Percentiles rank a stretch among this genome's conserved stretches.
These are phyloP conservation scores for Daldinia concentrica DNA, from an alignment of 495 filamentous ascomycete genomes.

Conservation along the genomic window DNA sequence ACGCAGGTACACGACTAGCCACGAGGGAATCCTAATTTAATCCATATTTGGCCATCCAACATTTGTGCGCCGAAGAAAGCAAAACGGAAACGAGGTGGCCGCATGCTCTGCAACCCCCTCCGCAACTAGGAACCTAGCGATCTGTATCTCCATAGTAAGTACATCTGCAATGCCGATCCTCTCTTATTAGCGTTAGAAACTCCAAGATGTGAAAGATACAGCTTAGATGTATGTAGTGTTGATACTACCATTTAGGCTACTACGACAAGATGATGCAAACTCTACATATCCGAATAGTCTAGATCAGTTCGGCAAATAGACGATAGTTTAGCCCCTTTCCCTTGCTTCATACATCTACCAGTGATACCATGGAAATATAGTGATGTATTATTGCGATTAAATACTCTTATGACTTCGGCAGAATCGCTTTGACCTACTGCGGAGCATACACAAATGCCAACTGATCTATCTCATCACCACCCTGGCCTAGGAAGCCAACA, in stretches of 20 bases:
- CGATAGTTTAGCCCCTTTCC: slow-evolving; percentile 1
- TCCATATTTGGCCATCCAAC: background rate
- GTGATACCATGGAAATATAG: slow-evolving; percentile 8
- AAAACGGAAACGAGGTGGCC: slow-evolving; percentile 31
- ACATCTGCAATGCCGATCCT: slow-evolving; percentile 35
- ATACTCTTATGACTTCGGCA: background rate
- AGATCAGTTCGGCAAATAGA: slow-evolving; percentile 18
- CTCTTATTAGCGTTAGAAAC: slow-evolving; percentile 5
- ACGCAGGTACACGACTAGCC: slow-evolving; percentile 36
- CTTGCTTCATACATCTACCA: background rate
- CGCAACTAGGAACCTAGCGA: slow-evolving; percentile 6
- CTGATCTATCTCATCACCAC: slow-evolving; percentile 67
- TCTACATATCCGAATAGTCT: slow-evolving; percentile 21
- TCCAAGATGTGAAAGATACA: slow-evolving; percentile 5
- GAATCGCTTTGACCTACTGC: slow-evolving; percentile 35
- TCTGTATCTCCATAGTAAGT: slow-evolving; percentile 17
- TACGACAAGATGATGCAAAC: slow-evolving; percentile 15
- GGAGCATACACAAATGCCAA: slow-evolving; percentile 64
- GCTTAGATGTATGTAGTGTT: background rate
- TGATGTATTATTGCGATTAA: slow-evolving; percentile 15
- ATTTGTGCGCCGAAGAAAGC: background rate
- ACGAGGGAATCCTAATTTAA: slow-evolving; percentile 35
- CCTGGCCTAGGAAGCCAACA: slow-evolving; percentile 66
- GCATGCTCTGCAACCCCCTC: slow-evolving; percentile 30
- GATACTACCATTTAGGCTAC: slow-evolving; percentile 29